phyloP scores from a whole-genome alignment of 768 basidiomycete genomes.

The Neoboletus brunneissimus region DNA sequence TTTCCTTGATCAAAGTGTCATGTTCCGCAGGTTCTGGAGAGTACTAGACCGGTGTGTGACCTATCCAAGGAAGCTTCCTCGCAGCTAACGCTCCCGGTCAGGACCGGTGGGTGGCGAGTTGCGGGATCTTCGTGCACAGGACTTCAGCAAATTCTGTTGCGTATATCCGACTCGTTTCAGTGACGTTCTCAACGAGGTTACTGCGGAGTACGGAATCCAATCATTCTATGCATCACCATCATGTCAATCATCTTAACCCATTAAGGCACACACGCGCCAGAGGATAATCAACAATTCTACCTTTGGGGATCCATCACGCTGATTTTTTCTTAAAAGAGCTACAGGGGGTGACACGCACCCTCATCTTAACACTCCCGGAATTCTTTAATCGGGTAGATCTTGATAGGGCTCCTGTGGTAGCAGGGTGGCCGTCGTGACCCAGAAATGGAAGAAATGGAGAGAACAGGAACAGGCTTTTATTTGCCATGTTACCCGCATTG shows the following conservation, averaged over 20 bases:
- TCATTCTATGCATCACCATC: background rate
- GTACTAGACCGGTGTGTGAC: background rate
- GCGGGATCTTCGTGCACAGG: too few relatives aligned
- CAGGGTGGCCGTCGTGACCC: background rate
- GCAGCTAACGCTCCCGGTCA: background rate
- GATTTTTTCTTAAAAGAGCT: background rate
- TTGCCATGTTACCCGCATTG: background rate
- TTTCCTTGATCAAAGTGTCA: too few relatives aligned
- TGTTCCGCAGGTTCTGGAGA: background rate
- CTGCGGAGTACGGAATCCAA: background rate
- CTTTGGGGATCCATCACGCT: background rate
- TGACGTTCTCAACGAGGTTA: background rate
- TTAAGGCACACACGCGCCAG: background rate
- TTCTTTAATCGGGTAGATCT: background rate
- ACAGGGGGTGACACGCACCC: background rate
- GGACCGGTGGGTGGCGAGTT: background rate
- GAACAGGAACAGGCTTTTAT: background rate
- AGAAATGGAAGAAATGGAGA: background rate
- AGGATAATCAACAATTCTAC: background rate
- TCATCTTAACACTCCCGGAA: background rate
- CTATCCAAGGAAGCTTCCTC: slow-evolving; percentile 4
- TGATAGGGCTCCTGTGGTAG: background rate
- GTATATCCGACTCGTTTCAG: background rate
- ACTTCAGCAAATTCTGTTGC: background rate
- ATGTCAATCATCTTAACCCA: background rate